Percentiles rank a stretch among this genome's conserved stretches.
Evolutionary conservation across 305 asterid genomes (phyloP).

Genomic region (Caryopteris hybrid): DNA sequence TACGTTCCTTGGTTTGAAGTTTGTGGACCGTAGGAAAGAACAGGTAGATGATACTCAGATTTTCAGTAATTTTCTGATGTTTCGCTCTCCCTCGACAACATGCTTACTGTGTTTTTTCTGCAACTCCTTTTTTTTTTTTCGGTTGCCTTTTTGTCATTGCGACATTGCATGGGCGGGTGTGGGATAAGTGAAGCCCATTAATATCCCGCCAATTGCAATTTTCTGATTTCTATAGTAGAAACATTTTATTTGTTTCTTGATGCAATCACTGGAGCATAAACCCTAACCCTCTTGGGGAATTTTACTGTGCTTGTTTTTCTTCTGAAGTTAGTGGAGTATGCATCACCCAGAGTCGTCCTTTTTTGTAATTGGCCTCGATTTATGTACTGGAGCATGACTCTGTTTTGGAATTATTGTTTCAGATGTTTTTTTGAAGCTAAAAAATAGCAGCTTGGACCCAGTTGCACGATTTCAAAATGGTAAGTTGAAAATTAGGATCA

Average conservation of each 20-base stretch:
- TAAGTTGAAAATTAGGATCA: constrained; percentile 17
- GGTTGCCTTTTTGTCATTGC: not conserved
- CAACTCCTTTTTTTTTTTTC: not conserved
- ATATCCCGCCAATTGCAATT: not conserved
- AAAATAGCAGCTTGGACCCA: constrained; percentile 14
- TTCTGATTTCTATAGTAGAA: not conserved
- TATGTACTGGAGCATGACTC: not conserved
- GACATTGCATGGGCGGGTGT: not conserved
- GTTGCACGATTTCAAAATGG: constrained; percentile 26
- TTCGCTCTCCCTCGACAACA: not conserved
- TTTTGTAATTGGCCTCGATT: not conserved
- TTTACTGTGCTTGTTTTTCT: not conserved
- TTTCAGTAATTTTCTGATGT: not conserved
- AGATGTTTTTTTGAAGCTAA: constrained; percentile 18
- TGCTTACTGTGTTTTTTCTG: not conserved
- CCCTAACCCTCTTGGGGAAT: constrained; percentile 18
- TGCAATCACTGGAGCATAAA: constrained; percentile 15
- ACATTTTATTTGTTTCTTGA: not conserved
- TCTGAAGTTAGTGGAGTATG: not conserved
- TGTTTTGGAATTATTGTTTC: constrained; percentile 14
- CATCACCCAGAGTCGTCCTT: not conserved
- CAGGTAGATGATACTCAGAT: not conserved
- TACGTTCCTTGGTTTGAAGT: not conserved
- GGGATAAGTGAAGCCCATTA: not conserved
- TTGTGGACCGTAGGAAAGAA: not conserved